Evolutionary conservation across 306 rosid species (phyloP).

Genomic region (Medicago lupulina): DNA sequence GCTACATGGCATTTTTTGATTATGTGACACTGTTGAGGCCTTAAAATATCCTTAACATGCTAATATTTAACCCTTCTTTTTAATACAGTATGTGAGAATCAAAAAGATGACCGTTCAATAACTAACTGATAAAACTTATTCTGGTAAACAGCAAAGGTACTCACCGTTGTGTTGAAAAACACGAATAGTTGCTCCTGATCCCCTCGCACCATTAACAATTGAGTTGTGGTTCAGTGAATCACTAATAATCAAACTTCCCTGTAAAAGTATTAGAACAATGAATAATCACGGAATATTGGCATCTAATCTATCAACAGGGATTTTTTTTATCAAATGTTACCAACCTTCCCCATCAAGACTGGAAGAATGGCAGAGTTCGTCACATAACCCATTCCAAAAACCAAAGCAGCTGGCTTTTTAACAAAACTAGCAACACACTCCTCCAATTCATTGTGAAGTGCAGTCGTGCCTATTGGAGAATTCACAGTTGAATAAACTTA

Average conservation of each 20-base stretch:
- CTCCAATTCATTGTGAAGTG: constrained; percentile 74
- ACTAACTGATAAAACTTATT: constrained; percentile 15
- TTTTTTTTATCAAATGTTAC: constrained; percentile 11
- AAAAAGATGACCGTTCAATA: not conserved
- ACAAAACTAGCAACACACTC: constrained; percentile 57
- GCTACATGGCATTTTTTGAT: not conserved
- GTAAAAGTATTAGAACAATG: constrained; percentile 12
- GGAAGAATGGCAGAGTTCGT: constrained; percentile 93
- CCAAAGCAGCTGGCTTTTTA: constrained; percentile 73
- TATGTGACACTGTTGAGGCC: not conserved
- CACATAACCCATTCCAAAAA: constrained; percentile 92
- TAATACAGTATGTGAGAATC: not conserved
- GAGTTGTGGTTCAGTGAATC: constrained; percentile 94
- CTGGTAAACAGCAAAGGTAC: constrained; percentile 24
- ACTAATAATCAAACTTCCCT: constrained; percentile 91
- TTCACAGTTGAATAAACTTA: constrained; percentile 13
- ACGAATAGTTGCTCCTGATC: constrained; percentile 90
- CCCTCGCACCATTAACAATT: constrained; percentile 91
- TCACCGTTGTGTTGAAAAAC: constrained; percentile 85
- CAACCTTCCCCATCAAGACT: constrained; percentile 75
- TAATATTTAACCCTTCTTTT: not conserved
- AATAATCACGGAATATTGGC: constrained; percentile 6
- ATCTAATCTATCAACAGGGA: not conserved
- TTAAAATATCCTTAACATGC: not conserved
- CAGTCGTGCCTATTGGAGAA: constrained; percentile 65